A percentile compares a stretch with the other conserved stretches of the same genome.
Conservation (phyloP, 768 basidiomycete genomes). For the Lactarius akahatsu region DNA sequence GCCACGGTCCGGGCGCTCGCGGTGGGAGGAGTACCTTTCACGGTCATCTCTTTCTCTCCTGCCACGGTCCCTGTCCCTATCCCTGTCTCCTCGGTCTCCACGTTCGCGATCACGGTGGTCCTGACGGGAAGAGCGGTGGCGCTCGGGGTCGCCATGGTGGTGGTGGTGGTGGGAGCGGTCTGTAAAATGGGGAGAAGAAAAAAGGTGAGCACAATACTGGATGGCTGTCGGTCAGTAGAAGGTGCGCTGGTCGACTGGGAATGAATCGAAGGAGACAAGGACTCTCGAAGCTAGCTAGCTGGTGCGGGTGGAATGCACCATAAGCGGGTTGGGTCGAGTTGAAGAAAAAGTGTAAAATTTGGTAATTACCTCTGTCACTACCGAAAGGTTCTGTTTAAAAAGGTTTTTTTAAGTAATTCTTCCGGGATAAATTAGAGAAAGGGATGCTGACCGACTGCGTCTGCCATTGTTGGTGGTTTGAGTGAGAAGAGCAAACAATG, state of each 20-base stretch:
- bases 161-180: slow-evolving; percentile 28
- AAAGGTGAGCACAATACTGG: slow-evolving; percentile 27
- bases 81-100: slow-evolving; percentile 34
- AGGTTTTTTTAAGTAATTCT: neutral
- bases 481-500: neutral
- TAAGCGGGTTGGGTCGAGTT: slow-evolving; percentile 29
- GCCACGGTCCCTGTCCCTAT: slow-evolving; percentile 38
- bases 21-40: slow-evolving; percentile 31
- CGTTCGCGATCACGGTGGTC: slow-evolving; percentile 35
- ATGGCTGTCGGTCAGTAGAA: slow-evolving; percentile 23
- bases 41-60: slow-evolving; percentile 31
- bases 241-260: slow-evolving; percentile 21
- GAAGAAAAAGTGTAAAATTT: slow-evolving; percentile 23
- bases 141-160: slow-evolving; percentile 33
- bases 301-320: slow-evolving; percentile 32
- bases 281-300: slow-evolving; percentile 31
- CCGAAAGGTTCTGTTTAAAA: slow-evolving; percentile 6
- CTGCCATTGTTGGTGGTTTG: slow-evolving; percentile 22
- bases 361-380: slow-evolving; percentile 28
- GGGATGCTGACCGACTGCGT: slow-evolving; percentile 17
- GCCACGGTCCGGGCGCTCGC: slow-evolving; percentile 40
- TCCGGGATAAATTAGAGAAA: neutral
- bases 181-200: slow-evolving; percentile 26
- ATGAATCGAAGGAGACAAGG: slow-evolving; percentile 27
- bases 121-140: slow-evolving; percentile 32